Evolutionary conservation across 2,329 filamentous ascomycete genomes (phyloP).

Genomic region (Apiospora koreana): DNA sequence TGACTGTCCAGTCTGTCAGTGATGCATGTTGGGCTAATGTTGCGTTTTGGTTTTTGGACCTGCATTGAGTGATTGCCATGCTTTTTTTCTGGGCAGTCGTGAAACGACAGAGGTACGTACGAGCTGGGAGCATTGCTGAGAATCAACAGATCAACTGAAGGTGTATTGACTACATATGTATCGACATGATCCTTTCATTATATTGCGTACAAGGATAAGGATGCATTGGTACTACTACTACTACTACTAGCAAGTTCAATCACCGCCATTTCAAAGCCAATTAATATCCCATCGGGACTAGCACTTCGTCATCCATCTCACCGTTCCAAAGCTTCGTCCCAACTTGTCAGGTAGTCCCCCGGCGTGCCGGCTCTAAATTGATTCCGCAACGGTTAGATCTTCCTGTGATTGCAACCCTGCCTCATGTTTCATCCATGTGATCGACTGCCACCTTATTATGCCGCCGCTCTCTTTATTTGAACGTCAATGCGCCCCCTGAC

Average conservation of each 20-base stretch:
- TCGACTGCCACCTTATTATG: background rate
- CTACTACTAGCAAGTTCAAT: too few relatives aligned
- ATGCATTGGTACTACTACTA: too few relatives aligned
- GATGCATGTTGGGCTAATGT: too few relatives aligned
- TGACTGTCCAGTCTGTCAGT: background rate
- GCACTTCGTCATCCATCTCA: background rate
- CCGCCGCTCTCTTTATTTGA: background rate
- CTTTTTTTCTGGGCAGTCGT: background rate
- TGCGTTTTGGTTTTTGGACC: too few relatives aligned
- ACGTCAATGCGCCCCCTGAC: slow-evolving; percentile 5
- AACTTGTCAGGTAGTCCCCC: background rate
- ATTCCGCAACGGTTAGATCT: slow-evolving; percentile 9
- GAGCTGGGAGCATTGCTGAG: background rate
- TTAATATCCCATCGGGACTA: background rate
- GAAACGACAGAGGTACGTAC: background rate
- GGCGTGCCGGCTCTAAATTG: background rate
- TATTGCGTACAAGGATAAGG: too few relatives aligned
- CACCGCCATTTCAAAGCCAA: background rate
- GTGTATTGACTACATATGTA: too few relatives aligned
- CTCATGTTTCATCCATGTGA: slow-evolving; percentile 6
- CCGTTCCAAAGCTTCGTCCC: slow-evolving; percentile 1
- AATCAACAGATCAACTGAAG: background rate
- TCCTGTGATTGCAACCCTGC: background rate
- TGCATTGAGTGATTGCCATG: background rate
- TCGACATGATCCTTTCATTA: background rate